Conservation (phyloP, 441 rosid species). For the Erysimum cheiri region DNA sequence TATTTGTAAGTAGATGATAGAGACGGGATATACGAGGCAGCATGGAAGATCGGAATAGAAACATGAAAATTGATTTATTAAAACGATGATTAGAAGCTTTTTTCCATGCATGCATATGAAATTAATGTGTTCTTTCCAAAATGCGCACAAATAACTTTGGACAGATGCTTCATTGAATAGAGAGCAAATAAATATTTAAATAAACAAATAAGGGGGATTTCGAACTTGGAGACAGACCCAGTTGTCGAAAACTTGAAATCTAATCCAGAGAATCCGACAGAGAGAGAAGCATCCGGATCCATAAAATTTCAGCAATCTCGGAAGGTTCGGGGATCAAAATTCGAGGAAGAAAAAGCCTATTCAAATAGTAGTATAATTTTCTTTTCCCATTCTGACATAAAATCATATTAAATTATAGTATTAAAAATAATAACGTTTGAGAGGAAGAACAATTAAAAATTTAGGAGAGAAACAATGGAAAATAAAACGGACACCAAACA, state of each 20-base stretch:
- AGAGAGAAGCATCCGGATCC: constrained; percentile 52
- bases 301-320: constrained; percentile 46
- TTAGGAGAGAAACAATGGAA: neutral
- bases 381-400: constrained; percentile 34
- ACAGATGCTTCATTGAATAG: constrained; percentile 72
- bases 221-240: constrained; percentile 51
- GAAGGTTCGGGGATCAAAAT: constrained; percentile 58
- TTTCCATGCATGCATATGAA: constrained; percentile 53
- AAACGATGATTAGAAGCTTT: constrained; percentile 50
- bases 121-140: constrained; percentile 69
- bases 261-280: constrained; percentile 45
- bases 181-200: constrained; percentile 13
- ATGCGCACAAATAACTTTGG: constrained; percentile 52
- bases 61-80: constrained; percentile 63
- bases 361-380: neutral
- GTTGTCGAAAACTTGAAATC: constrained; percentile 65
- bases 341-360: constrained; percentile 32
- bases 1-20: neutral
- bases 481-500: neutral
- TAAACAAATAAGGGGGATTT: constrained; percentile 35
- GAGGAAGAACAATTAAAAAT: neutral
- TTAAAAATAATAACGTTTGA: constrained; percentile 1
- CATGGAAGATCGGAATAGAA: constrained; percentile 74
- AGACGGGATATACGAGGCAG: constrained; percentile 48
- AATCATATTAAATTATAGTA: constrained; percentile 4